Evolutionary conservation across 2,329 filamentous ascomycete species (phyloP).

Genomic region (Diaporthe sp.): DNA sequence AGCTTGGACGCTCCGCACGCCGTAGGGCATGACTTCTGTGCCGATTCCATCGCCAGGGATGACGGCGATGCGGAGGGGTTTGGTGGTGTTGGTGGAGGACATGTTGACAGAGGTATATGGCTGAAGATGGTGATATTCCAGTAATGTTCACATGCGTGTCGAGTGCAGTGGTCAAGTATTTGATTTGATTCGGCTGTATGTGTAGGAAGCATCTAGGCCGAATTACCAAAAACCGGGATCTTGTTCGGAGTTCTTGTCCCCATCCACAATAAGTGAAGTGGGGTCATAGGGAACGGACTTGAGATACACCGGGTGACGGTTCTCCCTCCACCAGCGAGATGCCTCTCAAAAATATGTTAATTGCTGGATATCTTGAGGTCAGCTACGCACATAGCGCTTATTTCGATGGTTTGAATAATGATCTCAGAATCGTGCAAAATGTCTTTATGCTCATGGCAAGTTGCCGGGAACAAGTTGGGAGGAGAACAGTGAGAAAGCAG

Average conservation of each 20-base stretch:
- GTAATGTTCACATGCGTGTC: neutral
- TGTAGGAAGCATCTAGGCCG: neutral
- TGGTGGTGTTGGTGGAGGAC: neutral
- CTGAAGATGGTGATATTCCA: neutral
- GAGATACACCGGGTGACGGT: neutral
- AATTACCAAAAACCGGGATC: neutral
- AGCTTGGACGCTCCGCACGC: conserved; percentile 68
- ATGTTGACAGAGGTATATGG: neutral
- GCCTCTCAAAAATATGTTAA: neutral
- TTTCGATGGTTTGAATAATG: neutral
- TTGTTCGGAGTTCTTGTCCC: neutral
- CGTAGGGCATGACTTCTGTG: conserved; percentile 73
- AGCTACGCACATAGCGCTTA: neutral
- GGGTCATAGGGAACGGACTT: neutral
- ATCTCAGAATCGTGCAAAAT: neutral
- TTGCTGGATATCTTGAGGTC: neutral
- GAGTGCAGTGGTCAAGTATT: neutral
- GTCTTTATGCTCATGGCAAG: neutral
- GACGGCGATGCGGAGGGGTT: conserved; percentile 59
- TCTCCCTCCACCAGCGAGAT: neutral
- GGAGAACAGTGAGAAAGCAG: too few relatives aligned
- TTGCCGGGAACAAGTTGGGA: too few relatives aligned
- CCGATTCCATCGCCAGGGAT: conserved; percentile 79
- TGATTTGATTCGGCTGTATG: neutral
- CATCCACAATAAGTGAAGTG: neutral